Evolutionary conservation across 176 grass and related monocot genomes (phyloP), one percentile per base, ranked within the genome.

Genomic region (Sorghum bicolor): DNA sequence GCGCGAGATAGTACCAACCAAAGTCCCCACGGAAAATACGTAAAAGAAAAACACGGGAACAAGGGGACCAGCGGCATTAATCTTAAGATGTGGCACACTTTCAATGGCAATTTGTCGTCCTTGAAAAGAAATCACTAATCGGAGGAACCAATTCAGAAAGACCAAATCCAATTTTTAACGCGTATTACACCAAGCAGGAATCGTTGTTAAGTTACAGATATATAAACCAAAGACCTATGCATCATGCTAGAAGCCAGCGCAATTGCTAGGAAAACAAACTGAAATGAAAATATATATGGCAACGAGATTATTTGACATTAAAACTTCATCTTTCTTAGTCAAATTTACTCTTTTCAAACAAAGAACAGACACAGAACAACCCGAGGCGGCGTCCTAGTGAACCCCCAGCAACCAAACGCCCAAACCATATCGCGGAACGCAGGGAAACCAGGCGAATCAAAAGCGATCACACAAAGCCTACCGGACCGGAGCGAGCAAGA

Each of bases 1-100:
- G 68, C 26, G 26, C 10, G 26, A 72, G 45, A 71, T 82, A 58
- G 53, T 58, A 34, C 70, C 77, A 90, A 83, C 31, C 30, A 68
- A 79, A 79, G 82, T 13, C 43, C 34, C 26, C 73, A 55, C 31
- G 10, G 48, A 50, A 74, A 74, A 10, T 30, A 30, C 26, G 15
- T 31, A 13, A 48, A 74, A 64, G 57, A 74, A 43, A 73, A 48
- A 29, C 4, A 82, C 26, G 26, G 64, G 77, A 77, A 82, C 44
- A 38, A 66, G 64, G 60, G 73, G 70, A 72, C 41, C 78, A 77
- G 62, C 28, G 41, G 53, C 32, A 34, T 82, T 66, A 57, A 78
- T 74, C 19, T 45, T 45, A 50, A 81, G 69, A 85, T 20, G 40
- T 10, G 16, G 26, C 72, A 85, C 64, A 3, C 37, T 62, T 40